A percentile compares a stretch with the other conserved stretches of the same genome.
Conservation (phyloP, 2,329 filamentous ascomycete species). For the Scedosporium boydii region DNA sequence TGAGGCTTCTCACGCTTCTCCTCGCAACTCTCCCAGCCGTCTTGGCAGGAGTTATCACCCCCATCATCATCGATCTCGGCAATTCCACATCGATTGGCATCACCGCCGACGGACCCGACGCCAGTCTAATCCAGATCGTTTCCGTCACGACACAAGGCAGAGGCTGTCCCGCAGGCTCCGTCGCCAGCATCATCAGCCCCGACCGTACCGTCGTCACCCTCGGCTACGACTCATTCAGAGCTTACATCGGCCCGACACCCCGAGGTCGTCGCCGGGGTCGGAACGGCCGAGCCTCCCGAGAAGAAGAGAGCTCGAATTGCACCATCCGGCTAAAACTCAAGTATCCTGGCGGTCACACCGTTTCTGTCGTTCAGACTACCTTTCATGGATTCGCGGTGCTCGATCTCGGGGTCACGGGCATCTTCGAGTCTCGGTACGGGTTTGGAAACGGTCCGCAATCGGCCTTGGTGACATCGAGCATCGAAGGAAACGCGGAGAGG, state of each 20-base stretch:
- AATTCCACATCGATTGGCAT: not conserved
- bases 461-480: not conserved
- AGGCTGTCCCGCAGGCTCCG: not conserved
- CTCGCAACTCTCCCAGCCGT: not conserved
- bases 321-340: not conserved
- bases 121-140: not conserved
- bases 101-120: not conserved
- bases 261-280: not conserved
- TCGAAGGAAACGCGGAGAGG: not conserved
- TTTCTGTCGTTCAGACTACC: not conserved
- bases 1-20: not conserved
- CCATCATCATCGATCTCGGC: not conserved
- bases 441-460: not conserved
- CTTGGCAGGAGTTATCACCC: not conserved
- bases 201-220: not conserved
- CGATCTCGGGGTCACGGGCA: not conserved
- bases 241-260: not conserved
- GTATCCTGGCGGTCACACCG: not conserved
- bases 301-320: not conserved
- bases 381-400: not conserved
- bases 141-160: not conserved
- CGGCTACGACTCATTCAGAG: not conserved
- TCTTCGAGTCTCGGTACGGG: not conserved
- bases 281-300: not conserved
- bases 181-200: not conserved